These are phyloP conservation scores for Boletus rufocinnamomeus DNA, from an alignment of 768 basidiomycete species.

Conservation along the genomic window DNA sequence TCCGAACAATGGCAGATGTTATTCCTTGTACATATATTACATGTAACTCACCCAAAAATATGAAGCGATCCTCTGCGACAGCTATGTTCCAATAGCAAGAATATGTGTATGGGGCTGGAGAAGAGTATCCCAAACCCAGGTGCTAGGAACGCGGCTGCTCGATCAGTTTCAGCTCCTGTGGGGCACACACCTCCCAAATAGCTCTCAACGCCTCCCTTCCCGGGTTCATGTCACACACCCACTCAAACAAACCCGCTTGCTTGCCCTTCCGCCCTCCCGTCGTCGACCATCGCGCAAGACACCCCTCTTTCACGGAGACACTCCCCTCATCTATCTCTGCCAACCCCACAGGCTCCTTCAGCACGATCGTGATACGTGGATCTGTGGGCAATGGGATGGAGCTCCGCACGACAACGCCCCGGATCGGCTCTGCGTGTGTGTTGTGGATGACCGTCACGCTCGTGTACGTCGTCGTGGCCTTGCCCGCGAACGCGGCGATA, in stretches of 20 bases:
- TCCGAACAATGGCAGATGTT: not conserved
- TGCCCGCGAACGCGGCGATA: slow-evolving; percentile 2
- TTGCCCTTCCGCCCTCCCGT: slow-evolving; percentile 20
- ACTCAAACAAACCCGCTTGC: slow-evolving; percentile 30
- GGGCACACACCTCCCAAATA: slow-evolving; percentile 32
- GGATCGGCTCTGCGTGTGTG: slow-evolving; percentile 11
- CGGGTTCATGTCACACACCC: slow-evolving; percentile 29
- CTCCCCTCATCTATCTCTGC: slow-evolving; percentile 22
- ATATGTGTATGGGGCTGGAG: too few species aligned
- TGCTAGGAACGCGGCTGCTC: slow-evolving; percentile 15
- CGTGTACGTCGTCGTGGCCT: slow-evolving; percentile 22
- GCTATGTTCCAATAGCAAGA: not conserved
- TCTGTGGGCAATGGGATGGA: slow-evolving; percentile 31
- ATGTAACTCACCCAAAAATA: not conserved
- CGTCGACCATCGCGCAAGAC: slow-evolving; percentile 25
- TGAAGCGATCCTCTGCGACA: not conserved
- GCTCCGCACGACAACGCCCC: slow-evolving; percentile 26
- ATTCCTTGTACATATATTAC: not conserved
- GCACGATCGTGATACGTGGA: slow-evolving; percentile 28
- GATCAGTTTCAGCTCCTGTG: slow-evolving; percentile 18
- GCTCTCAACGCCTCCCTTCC: slow-evolving; percentile 30
- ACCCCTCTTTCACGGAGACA: slow-evolving; percentile 12
- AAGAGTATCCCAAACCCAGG: too few species aligned
- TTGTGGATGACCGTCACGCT: slow-evolving; percentile 19
- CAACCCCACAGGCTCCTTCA: slow-evolving; percentile 30